Evolutionary conservation across 169 alveolate genomes (phyloP).

Genomic region (Plasmodium sp.): DNA sequence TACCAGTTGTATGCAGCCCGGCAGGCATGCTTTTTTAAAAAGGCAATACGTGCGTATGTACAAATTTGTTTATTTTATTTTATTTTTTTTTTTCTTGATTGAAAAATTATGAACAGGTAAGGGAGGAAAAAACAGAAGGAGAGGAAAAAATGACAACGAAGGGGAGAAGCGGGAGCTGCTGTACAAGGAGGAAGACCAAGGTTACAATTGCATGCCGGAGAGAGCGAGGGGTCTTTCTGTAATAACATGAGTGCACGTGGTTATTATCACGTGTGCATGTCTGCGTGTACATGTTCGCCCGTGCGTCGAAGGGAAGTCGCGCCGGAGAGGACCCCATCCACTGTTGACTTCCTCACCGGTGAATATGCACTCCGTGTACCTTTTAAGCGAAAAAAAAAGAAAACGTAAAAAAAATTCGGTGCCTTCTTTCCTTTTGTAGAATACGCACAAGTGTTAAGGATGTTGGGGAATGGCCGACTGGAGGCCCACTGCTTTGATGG

Average conservation of each 20-base stretch:
- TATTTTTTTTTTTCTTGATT: slow-evolving; percentile 3
- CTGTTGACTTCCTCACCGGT: background rate
- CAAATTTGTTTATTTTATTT: background rate
- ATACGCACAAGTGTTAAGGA: slow-evolving; percentile 96
- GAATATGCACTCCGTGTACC: background rate
- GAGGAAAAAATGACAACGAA: slow-evolving; percentile 96
- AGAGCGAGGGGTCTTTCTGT: background rate
- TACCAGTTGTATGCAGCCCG: background rate
- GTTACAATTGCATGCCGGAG: slow-evolving; percentile 59
- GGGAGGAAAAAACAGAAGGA: slow-evolving; percentile 98
- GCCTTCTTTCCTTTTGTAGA: slow-evolving; percentile 79
- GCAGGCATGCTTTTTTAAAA: background rate
- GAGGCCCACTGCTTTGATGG: slow-evolving; percentile 99
- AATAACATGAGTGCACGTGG: background rate
- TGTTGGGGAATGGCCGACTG: slow-evolving; percentile 99
- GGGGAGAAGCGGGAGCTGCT: slow-evolving; percentile 95
- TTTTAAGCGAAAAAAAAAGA: background rate
- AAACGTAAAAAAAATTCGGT: background rate
- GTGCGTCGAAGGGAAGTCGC: background rate
- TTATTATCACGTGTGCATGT: background rate
- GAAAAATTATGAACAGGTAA: slow-evolving; percentile 87
- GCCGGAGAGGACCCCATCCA: background rate
- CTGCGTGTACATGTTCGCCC: background rate
- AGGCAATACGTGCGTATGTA: slow-evolving; percentile 1
- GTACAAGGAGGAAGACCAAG: slow-evolving; percentile 97